These are phyloP conservation scores for Isoetes engelmannii DNA, from an alignment of 83 land plant species.

Conservation along the genomic window DNA sequence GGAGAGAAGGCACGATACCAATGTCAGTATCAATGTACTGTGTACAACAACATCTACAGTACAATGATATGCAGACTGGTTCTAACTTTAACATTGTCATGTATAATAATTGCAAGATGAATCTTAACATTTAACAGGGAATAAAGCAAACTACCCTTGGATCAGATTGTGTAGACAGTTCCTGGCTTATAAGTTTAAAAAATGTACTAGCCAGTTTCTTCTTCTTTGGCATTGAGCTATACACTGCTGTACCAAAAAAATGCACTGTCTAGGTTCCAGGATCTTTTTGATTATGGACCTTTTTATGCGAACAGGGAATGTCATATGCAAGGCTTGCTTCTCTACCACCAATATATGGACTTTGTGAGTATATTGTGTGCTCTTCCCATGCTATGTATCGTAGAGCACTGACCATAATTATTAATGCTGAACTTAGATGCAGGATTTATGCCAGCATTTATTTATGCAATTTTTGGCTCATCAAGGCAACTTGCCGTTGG, in stretches of 20 bases:
- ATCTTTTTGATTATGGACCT: not conserved
- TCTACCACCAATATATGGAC: conserved; percentile 89
- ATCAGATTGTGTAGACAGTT: too few species aligned
- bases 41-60: too few species aligned
- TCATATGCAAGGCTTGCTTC: conserved; percentile 97
- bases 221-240: not conserved
- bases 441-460: conserved; percentile 78
- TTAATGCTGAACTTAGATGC: conserved; percentile 49
- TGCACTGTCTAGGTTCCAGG: not conserved
- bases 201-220: not conserved
- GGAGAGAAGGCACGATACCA: too few species aligned
- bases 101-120: too few species aligned
- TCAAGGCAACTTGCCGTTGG: conserved; percentile 94
- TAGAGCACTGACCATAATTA: conserved; percentile 2
- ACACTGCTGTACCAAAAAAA: not conserved
- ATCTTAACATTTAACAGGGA: too few species aligned
- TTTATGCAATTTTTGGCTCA: conserved; percentile 89
- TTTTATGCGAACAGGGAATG: conserved; percentile 59
- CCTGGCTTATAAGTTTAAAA: not conserved
- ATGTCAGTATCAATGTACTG: too few species aligned
- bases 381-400: not conserved
- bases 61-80: too few species aligned
- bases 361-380: conserved; percentile 56
- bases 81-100: too few species aligned
- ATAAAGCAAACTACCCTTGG: too few species aligned